Evolutionary conservation across 495 filamentous ascomycete species (phyloP), one percentile per base, ranked within the genome.

Genomic region (Annulohypoxylon bovei): DNA sequence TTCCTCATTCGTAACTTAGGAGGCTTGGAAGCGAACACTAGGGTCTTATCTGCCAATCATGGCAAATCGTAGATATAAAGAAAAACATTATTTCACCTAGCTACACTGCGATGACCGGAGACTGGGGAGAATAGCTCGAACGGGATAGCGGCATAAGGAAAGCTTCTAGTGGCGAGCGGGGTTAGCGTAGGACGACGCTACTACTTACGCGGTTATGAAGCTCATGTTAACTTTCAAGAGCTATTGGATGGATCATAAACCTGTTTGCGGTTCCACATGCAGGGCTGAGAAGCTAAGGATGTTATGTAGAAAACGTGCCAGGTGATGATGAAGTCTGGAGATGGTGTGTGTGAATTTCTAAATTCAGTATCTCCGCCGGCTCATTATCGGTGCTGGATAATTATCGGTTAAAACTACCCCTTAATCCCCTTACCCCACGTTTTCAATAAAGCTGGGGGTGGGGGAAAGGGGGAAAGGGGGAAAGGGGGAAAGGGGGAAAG

Each of bases 11-110:
- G 62, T 67, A 33, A 44, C 25, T 18, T 20, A 32, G 0, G n/a
- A 40, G 5, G 0, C 55, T 40, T 8, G 6, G 20, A 14, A 12
- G 37, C 47, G 25, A 32, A 1, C 14, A 18, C 23, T 27, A 55
- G 50, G 59, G 52, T 23, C 64, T 67, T 67, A 72, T 72, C 69
- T 52, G 53, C 69, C 69, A 72, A 72, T 72, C 63, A 72, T 61
- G 11, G 16, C 46, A 49, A 55, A 33, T 47, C 59, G n/a, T 54
- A 23, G 44, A 61, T 39, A 72, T 22, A 22, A 22, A 25, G 30
- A 72, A 60, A 67, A 56, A 0, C 12, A n/a, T 32, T 18, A 30
- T 50, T 64, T 59, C 30, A 55, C 25, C 28, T 32, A 30, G 56
- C 64, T 58, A 64, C 63, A 67, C 53, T 60, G 64, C 59, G 59